These are phyloP conservation scores for Spatholobus suberectus DNA, from an alignment of 306 rosid species.

Conservation along the genomic window DNA sequence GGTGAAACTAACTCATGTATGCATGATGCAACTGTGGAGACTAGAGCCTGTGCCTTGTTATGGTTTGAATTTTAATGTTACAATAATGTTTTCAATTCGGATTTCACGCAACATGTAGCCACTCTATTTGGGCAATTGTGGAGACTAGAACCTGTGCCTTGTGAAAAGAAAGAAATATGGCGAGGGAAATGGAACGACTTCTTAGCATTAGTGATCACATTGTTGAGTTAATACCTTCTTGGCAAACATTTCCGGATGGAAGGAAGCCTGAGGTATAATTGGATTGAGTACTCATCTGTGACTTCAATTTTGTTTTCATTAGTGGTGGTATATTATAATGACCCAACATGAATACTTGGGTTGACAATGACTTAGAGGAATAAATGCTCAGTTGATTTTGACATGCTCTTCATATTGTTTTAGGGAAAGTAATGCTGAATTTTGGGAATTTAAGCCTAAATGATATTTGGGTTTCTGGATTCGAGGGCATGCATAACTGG, in stretches of 20 bases:
- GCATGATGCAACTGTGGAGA: no score
- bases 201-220: slow-evolving; percentile 84
- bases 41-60: no score
- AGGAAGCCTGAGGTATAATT: slow-evolving; percentile 79
- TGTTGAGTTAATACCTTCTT: slow-evolving; percentile 80
- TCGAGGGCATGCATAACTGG: background rate
- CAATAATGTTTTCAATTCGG: background rate
- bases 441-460: background rate
- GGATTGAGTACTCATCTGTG: background rate
- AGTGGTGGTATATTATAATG: background rate
- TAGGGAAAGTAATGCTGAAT: background rate
- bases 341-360: background rate
- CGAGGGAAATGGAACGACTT: slow-evolving; percentile 90
- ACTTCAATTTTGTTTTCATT: slow-evolving; percentile 15
- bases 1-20: no score
- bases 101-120: slow-evolving; percentile 54
- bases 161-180: slow-evolving; percentile 81
- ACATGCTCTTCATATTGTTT: background rate
- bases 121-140: slow-evolving; percentile 91
- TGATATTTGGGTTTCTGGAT: slow-evolving; percentile 2
- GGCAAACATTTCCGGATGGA: slow-evolving; percentile 93
- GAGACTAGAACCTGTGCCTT: slow-evolving; percentile 81
- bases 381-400: slow-evolving; percentile 15
- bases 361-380: slow-evolving; percentile 5
- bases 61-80: background rate